Percentiles rank a stretch among this genome's conserved stretches.
Conservation (phyloP, 169 alveolate genomes). For the Eimeria falciformis region DNA sequence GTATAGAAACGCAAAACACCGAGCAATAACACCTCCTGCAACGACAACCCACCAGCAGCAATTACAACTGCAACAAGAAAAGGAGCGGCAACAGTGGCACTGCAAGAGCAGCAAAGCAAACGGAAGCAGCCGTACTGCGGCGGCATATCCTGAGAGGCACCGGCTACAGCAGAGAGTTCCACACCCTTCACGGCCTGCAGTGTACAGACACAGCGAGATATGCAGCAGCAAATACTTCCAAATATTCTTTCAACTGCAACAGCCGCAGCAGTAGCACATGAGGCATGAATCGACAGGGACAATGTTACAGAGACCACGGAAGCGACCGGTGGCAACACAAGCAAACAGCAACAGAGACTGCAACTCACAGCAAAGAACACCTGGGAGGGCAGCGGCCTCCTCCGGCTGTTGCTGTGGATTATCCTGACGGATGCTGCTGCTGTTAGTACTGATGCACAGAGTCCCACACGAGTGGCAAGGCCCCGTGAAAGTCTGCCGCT, state of each 20-base stretch:
- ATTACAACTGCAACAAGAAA: not conserved
- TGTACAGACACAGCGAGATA: not conserved
- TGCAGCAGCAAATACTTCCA: not conserved
- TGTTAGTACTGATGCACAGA: not conserved
- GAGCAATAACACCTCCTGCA: constrained; percentile 5
- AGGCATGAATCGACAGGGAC: constrained; percentile 1
- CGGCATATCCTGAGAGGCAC: constrained; percentile 12
- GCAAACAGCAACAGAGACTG: not conserved
- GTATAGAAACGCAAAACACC: not conserved
- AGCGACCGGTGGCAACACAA: not conserved
- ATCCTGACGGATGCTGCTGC: constrained; percentile 48
- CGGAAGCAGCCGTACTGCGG: constrained; percentile 31
- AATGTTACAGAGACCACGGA: not conserved
- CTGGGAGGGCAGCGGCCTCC: not conserved
- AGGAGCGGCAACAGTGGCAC: constrained; percentile 27
- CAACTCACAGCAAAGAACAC: not conserved
- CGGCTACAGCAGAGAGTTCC: constrained; percentile 21
- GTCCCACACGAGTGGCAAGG: constrained; percentile 1
- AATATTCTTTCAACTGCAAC: not conserved
- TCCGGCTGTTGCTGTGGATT: constrained; percentile 1
- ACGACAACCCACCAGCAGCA: not conserved
- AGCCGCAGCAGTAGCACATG: not conserved
- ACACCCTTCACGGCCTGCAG: constrained; percentile 7
- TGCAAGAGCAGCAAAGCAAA: not conserved
- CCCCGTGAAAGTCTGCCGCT: constrained; percentile 40